Evolutionary conservation across 108 stramenopile species (phyloP).

Genomic region (Parmales sp.): DNA sequence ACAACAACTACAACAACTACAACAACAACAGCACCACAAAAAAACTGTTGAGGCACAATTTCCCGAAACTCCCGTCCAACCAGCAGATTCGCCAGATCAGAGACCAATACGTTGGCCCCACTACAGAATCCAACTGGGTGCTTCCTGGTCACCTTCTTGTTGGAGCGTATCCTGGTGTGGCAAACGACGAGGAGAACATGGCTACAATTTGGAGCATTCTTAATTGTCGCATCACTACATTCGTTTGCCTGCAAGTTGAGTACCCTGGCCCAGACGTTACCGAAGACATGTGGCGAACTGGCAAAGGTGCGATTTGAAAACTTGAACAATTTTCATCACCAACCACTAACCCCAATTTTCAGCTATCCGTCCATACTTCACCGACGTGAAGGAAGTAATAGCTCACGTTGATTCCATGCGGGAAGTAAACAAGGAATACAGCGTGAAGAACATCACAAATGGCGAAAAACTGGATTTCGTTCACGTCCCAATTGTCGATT

Average conservation of each 20-base stretch:
- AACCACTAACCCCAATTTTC: too few relatives aligned
- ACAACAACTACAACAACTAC: too few relatives aligned
- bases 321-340: too few relatives aligned
- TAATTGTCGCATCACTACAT: constrained; percentile 34
- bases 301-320: too few relatives aligned
- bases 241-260: constrained; percentile 51
- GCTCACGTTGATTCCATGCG: constrained; percentile 2
- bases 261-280: constrained; percentile 18
- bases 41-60: too few relatives aligned
- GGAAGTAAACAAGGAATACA: not conserved
- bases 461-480: constrained; percentile 22
- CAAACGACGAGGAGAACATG: constrained; percentile 21
- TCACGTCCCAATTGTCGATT: constrained; percentile 52
- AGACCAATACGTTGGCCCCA: constrained; percentile 15
- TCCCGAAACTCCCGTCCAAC: too few relatives aligned
- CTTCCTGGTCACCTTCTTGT: constrained; percentile 18
- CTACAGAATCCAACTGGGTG: constrained; percentile 25
- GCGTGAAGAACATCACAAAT: constrained; percentile 4
- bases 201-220: constrained; percentile 21
- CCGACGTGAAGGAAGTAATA: not conserved
- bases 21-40: too few relatives aligned
- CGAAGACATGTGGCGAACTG: not conserved
- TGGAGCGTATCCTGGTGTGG: constrained; percentile 26
- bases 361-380: constrained; percentile 4
- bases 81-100: too few relatives aligned